Evolutionary conservation across 352 stramenopile species (phyloP).

Genomic region (Globisporangium paddicum): DNA sequence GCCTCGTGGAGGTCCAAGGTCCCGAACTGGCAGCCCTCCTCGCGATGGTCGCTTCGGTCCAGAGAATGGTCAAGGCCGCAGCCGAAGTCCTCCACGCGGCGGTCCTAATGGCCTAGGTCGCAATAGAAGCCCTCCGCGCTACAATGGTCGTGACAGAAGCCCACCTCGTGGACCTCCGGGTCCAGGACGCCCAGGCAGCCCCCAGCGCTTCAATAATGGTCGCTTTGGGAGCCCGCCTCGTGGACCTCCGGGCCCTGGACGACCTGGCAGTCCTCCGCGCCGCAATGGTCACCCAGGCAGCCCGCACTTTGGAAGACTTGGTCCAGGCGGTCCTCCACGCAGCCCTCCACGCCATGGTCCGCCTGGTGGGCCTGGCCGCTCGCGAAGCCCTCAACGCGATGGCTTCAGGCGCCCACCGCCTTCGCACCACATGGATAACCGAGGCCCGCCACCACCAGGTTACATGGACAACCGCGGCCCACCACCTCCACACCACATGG

Average conservation of each 20-base stretch:
- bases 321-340: constrained; percentile 1
- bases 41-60: constrained; percentile 3
- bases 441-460: constrained; percentile 18
- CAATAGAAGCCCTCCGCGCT: not conserved
- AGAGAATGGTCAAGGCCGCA: constrained; percentile 2
- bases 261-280: not conserved
- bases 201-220: not conserved
- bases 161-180: not conserved
- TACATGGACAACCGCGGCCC: constrained; percentile 31
- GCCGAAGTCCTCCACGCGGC: constrained; percentile 3
- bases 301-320: not conserved
- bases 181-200: not conserved
- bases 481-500: constrained; percentile 22
- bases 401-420: constrained; percentile 16
- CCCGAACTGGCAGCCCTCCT: not conserved
- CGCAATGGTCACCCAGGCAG: not conserved
- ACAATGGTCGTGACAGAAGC: not conserved
- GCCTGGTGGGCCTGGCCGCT: not conserved
- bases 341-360: too few species aligned
- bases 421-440: constrained; percentile 24
- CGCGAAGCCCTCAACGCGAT: constrained; percentile 20
- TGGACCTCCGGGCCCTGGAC: too few species aligned
- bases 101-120: not conserved
- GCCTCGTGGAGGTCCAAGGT: not conserved
- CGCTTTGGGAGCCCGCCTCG: not conserved